Conservation (phyloP, 441 rosid genomes). For the Syzygium malaccense region DNA sequence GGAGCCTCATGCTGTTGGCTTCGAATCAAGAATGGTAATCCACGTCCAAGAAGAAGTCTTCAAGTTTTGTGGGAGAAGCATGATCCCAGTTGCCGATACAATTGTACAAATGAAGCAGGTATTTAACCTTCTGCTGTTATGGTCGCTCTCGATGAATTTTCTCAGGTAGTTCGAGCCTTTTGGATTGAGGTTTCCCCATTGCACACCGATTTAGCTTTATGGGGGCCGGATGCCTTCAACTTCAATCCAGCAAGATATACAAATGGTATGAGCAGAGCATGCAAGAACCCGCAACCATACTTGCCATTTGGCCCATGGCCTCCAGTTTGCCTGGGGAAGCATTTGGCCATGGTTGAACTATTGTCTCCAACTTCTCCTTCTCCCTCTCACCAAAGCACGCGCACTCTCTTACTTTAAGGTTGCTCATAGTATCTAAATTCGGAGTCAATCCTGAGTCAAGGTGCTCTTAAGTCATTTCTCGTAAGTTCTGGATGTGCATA, state of each 20-base stretch:
- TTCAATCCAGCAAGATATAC: neutral
- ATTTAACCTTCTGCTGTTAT: neutral
- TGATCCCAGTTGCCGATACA: neutral
- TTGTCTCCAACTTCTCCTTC: neutral
- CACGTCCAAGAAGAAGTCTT: conserved; percentile 4
- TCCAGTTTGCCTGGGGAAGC: neutral
- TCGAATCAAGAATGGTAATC: conserved; percentile 17
- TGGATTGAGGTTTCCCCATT: conserved; percentile 2
- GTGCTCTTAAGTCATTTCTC: neutral
- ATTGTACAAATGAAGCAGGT: conserved; percentile 21
- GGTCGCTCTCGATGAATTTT: neutral
- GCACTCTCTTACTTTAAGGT: neutral
- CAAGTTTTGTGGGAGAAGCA: neutral
- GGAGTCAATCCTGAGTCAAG: neutral
- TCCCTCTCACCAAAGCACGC: neutral
- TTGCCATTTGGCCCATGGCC: neutral
- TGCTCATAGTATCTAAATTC: neutral
- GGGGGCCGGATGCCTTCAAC: neutral
- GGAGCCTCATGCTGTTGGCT: conserved; percentile 22
- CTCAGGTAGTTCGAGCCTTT: neutral
- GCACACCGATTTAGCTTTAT: neutral
- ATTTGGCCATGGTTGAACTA: neutral
- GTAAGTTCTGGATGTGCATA: neutral
- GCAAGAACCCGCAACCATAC: neutral
- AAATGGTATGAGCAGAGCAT: neutral